Conservation (phyloP, 2,329 filamentous ascomycete genomes). For the Apiospora marii region DNA sequence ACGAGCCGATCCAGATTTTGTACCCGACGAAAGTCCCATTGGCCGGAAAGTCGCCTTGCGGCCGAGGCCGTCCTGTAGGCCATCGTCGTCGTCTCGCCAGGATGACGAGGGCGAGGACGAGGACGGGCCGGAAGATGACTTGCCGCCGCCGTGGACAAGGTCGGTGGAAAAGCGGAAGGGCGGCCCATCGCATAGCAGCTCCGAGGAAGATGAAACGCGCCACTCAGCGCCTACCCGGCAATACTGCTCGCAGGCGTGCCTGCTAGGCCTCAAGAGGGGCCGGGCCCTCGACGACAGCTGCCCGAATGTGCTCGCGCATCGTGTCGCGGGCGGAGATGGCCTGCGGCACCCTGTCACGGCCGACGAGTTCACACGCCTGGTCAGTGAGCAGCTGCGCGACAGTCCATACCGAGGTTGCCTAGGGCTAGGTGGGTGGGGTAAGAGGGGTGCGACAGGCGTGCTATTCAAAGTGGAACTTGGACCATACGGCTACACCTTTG, state of each 20-base stretch:
- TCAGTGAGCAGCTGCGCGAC: not conserved
- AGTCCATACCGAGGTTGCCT: not conserved
- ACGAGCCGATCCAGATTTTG: conserved; percentile 24
- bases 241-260: conserved; percentile 32
- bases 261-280: too few relatives aligned
- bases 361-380: not conserved
- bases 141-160: too few relatives aligned
- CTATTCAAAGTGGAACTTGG: too few relatives aligned
- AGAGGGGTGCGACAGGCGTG: too few relatives aligned
- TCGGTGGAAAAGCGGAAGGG: too few relatives aligned
- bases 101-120: conserved; percentile 24
- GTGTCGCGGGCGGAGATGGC: too few relatives aligned
- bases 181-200: too few relatives aligned
- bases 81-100: conserved; percentile 19
- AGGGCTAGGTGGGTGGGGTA: not conserved
- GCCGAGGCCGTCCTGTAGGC: conserved; percentile 25
- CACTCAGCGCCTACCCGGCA: conserved; percentile 26
- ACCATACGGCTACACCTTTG: too few relatives aligned
- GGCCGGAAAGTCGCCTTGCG: conserved; percentile 23
- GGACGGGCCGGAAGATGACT: too few relatives aligned
- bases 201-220: too few relatives aligned
- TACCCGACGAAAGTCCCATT: conserved; percentile 17
- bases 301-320: too few relatives aligned
- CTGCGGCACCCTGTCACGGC: not conserved
- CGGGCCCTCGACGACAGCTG: too few relatives aligned